Evolutionary conservation across 1,284 basidiomycete genomes (phyloP).

Genomic region (Marasmius sp.): DNA sequence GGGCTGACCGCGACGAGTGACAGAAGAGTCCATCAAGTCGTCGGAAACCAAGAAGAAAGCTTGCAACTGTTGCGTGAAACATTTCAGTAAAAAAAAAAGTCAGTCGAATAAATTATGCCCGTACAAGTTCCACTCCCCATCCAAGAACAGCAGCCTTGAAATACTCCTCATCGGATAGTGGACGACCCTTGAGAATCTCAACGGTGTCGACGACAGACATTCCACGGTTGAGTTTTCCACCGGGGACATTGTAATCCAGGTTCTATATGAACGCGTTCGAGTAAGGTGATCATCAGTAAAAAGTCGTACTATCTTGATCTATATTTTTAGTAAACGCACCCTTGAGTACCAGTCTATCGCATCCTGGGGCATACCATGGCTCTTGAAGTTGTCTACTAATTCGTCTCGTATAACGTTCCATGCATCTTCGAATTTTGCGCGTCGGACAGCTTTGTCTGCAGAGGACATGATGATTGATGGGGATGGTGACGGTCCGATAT

Average conservation of each 20-base stretch:
- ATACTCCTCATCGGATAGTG: conserved; percentile 82
- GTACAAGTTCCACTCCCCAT: conserved; percentile 93
- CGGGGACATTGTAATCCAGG: conserved; percentile 93
- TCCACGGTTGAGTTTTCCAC: conserved; percentile 96
- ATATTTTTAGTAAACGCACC: conserved; percentile 40
- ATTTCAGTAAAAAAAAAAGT: neutral
- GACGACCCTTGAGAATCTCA: conserved; percentile 79
- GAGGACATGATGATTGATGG: conserved; percentile 3
- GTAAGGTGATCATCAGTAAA: neutral
- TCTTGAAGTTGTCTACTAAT: conserved; percentile 62
- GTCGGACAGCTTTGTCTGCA: conserved; percentile 40
- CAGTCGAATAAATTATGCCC: conserved; percentile 28
- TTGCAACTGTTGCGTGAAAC: conserved; percentile 70
- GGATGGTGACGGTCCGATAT: neutral
- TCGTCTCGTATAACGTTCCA: conserved; percentile 56
- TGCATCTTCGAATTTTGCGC: conserved; percentile 52
- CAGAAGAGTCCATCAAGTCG: conserved; percentile 95
- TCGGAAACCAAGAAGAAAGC: conserved; percentile 98
- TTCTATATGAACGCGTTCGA: conserved; percentile 48
- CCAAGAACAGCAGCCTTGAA: conserved; percentile 88
- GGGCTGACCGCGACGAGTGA: conserved; percentile 96
- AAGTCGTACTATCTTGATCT: neutral
- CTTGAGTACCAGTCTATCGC: conserved; percentile 80
- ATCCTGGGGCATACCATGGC: conserved; percentile 78
- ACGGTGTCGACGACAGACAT: conserved; percentile 94